Percentiles rank a stretch among this genome's conserved stretches.
phyloP scores from a whole-genome alignment of 2,329 filamentous ascomycete species.

The Graphilbum sp. region DNA sequence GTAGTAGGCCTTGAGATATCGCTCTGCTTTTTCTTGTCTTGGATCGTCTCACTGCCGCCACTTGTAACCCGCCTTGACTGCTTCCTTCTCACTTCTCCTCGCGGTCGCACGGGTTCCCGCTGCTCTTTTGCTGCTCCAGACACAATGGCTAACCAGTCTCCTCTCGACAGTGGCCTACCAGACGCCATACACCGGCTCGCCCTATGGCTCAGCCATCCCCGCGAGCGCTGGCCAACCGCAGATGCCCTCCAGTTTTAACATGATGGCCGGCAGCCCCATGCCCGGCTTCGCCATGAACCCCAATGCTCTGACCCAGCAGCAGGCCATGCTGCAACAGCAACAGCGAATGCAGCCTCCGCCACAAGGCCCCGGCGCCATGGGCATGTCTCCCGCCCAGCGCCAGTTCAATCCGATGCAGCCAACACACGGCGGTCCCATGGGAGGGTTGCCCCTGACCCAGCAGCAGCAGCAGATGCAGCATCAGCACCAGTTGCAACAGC shows the following conservation, averaged over 20 bases:
- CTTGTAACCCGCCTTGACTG: no score
- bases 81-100: no score
- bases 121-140: neutral
- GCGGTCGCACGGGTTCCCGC: no score
- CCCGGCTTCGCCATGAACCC: constrained; percentile 39
- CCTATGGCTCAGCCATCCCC: constrained; percentile 37
- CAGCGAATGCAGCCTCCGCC: constrained; percentile 25
- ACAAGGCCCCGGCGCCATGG: constrained; percentile 18
- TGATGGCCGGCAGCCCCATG: constrained; percentile 35
- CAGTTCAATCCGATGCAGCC: constrained; percentile 20
- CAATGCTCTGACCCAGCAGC: constrained; percentile 22
- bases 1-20: no score
- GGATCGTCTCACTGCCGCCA: no score
- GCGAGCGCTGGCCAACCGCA: constrained; percentile 32
- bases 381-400: constrained; percentile 20
- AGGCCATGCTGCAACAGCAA: constrained; percentile 15
- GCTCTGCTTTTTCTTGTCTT: no score
- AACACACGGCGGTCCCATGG: constrained; percentile 18
- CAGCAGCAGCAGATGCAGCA: constrained; percentile 19
- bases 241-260: constrained; percentile 31
- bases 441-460: constrained; percentile 16
- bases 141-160: constrained; percentile 4
- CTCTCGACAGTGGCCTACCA: constrained; percentile 35
- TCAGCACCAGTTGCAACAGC: constrained; percentile 7
- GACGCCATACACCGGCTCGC: constrained; percentile 38